Conservation (phyloP, 2,329 filamentous ascomycete genomes). For the Aspergillus tubingensis region DNA sequence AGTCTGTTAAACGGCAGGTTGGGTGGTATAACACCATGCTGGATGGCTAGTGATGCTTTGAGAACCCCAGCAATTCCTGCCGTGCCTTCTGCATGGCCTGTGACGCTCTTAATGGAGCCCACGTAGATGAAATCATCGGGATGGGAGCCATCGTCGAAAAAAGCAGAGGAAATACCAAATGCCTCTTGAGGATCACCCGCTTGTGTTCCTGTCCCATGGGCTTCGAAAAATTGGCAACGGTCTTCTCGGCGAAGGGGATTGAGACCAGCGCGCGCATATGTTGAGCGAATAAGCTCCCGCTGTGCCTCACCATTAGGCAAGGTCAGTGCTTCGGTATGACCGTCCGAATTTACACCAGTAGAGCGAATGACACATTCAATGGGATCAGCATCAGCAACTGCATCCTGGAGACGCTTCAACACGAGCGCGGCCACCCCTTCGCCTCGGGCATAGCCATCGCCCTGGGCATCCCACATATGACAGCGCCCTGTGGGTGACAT, state of each 20-base stretch:
- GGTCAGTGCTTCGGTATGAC: slow-evolving; percentile 37
- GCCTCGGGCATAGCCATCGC: slow-evolving; percentile 53
- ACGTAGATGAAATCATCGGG: slow-evolving; percentile 6
- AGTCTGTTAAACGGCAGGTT: slow-evolving; percentile 28
- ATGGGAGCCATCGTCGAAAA: slow-evolving; percentile 15
- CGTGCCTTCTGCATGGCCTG: slow-evolving; percentile 15
- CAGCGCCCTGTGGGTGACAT: slow-evolving; percentile 57
- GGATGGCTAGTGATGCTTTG: slow-evolving; percentile 24
- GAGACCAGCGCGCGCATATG: slow-evolving; percentile 44
- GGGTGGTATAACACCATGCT: slow-evolving; percentile 25
- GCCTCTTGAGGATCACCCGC: slow-evolving; percentile 36
- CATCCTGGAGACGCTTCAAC: slow-evolving; percentile 50
- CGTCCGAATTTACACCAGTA: slow-evolving; percentile 40
- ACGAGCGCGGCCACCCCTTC: slow-evolving; percentile 51
- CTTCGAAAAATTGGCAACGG: slow-evolving; percentile 48
- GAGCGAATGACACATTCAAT: slow-evolving; percentile 31
- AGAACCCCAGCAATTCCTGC: slow-evolving; percentile 29
- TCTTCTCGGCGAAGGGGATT: slow-evolving; percentile 28
- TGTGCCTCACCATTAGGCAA: slow-evolving; percentile 42
- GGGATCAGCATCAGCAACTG: slow-evolving; percentile 50
- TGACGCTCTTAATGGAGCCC: slow-evolving; percentile 13
- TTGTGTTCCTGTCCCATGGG: slow-evolving; percentile 48
- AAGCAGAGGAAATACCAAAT: slow-evolving; percentile 24
- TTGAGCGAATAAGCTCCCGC: slow-evolving; percentile 39
- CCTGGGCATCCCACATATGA: slow-evolving; percentile 49